phyloP scores from a whole-genome alignment of 1,284 basidiomycete genomes.

The Moesziomyces sp. region DNA sequence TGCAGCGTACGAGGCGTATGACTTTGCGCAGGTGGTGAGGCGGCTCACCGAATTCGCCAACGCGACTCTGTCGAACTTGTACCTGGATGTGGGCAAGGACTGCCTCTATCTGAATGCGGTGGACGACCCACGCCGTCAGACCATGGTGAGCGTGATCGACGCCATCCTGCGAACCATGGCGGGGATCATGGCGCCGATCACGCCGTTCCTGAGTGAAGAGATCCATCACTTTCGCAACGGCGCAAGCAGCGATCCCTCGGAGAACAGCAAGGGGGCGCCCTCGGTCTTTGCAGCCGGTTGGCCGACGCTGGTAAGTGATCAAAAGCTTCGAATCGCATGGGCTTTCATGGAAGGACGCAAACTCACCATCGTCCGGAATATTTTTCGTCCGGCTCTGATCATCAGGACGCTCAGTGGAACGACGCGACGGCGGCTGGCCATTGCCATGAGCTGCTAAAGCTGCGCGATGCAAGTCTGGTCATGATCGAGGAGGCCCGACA shows the following conservation, averaged over 20 bases:
- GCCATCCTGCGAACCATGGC: constrained; percentile 79
- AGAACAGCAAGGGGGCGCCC: constrained; percentile 10
- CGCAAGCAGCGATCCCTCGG: constrained; percentile 45
- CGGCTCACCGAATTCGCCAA: constrained; percentile 69
- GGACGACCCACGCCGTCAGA: constrained; percentile 73
- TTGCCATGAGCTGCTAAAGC: constrained; percentile 26
- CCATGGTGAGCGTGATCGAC: constrained; percentile 78
- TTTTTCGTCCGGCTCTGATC: constrained; percentile 1
- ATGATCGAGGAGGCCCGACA: constrained; percentile 54
- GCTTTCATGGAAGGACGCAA: background rate
- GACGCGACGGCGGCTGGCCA: constrained; percentile 21
- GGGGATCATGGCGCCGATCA: constrained; percentile 82
- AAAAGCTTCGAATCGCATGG: background rate
- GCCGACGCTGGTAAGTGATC: constrained; percentile 16
- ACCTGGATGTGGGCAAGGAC: constrained; percentile 93
- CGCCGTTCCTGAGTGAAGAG: constrained; percentile 93
- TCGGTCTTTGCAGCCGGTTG: constrained; percentile 61
- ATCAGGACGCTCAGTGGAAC: constrained; percentile 25
- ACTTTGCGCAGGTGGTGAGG: constrained; percentile 78
- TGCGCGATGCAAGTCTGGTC: constrained; percentile 35
- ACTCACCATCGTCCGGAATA: constrained; percentile 2
- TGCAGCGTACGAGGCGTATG: constrained; percentile 78
- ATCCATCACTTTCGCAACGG: constrained; percentile 73
- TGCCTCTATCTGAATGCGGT: constrained; percentile 80
- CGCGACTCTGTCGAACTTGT: constrained; percentile 74